These are phyloP conservation scores for Kurtzmaniella natalensis DNA, from an alignment of 1,139 yeast genomes.

Conservation along the genomic window DNA sequence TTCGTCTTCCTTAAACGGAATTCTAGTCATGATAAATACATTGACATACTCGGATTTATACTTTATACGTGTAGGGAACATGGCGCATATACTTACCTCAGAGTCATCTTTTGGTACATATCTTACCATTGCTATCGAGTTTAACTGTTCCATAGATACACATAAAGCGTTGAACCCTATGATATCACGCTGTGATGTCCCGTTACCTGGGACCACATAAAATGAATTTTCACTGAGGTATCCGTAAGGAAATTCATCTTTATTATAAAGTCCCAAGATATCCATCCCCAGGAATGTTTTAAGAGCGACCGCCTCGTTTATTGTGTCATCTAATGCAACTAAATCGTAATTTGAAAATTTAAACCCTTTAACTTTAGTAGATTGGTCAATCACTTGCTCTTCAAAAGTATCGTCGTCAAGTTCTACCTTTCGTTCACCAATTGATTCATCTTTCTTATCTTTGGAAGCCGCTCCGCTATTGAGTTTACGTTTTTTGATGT, in stretches of 20 bases:
- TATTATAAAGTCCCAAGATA: conserved; percentile 56
- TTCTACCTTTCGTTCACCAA: neutral
- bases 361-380: conserved; percentile 48
- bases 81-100: conserved; percentile 53
- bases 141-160: conserved; percentile 45
- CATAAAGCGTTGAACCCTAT: conserved; percentile 51
- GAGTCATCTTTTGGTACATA: conserved; percentile 47
- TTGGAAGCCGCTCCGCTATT: neutral
- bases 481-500: neutral
- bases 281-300: conserved; percentile 50
- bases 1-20: conserved; percentile 83
- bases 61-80: conserved; percentile 44
- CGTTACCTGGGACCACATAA: conserved; percentile 46
- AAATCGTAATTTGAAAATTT: conserved; percentile 58
- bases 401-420: conserved; percentile 11
- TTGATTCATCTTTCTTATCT: neutral
- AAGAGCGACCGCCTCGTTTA: conserved; percentile 41
- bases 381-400: conserved; percentile 12
- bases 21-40: conserved; percentile 35
- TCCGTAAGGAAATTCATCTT: conserved; percentile 49
- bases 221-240: conserved; percentile 56
- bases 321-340: conserved; percentile 32
- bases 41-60: conserved; percentile 17
- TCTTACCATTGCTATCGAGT: conserved; percentile 57
- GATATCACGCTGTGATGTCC: conserved; percentile 32